These are phyloP conservation scores for Oxyria digyna DNA, from an alignment of 148 eudicot genomes.

Conservation along the genomic window DNA sequence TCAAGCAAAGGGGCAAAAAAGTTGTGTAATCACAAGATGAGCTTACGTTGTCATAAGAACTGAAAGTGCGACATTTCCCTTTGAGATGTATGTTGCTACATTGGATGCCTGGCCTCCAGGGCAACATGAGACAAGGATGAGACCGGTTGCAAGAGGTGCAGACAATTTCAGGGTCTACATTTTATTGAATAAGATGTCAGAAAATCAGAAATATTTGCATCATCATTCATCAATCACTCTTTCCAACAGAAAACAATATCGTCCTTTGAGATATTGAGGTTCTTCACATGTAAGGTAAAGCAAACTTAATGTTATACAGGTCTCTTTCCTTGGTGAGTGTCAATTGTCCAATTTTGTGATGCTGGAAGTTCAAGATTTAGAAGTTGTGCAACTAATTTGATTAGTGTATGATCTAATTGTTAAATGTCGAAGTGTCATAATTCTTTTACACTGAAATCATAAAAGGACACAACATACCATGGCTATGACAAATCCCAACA, in stretches of 20 bases:
- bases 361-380: not conserved
- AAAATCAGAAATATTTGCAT: not conserved
- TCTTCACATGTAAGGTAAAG: not conserved
- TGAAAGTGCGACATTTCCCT: slow-evolving; percentile 98
- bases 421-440: not conserved
- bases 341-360: too few relatives aligned
- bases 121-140: slow-evolving; percentile 96
- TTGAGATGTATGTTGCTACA: slow-evolving; percentile 95
- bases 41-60: slow-evolving; percentile 99
- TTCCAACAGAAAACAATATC: not conserved
- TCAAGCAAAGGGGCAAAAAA: too few relatives aligned
- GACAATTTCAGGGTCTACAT: slow-evolving; percentile 70
- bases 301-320: not conserved
- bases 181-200: slow-evolving; percentile 11
- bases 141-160: slow-evolving; percentile 98
- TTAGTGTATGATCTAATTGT: not conserved
- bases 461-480: slow-evolving; percentile 35
- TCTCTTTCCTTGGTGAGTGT: not conserved
- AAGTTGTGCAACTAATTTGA: not conserved
- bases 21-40: too few relatives aligned
- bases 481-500: slow-evolving; percentile 75
- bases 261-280: not conserved
- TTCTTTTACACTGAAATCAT: not conserved
- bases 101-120: slow-evolving; percentile 99
- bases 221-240: not conserved